Conservation (phyloP, 208 protist genomes). For the Leishmania braziliensis region DNA sequence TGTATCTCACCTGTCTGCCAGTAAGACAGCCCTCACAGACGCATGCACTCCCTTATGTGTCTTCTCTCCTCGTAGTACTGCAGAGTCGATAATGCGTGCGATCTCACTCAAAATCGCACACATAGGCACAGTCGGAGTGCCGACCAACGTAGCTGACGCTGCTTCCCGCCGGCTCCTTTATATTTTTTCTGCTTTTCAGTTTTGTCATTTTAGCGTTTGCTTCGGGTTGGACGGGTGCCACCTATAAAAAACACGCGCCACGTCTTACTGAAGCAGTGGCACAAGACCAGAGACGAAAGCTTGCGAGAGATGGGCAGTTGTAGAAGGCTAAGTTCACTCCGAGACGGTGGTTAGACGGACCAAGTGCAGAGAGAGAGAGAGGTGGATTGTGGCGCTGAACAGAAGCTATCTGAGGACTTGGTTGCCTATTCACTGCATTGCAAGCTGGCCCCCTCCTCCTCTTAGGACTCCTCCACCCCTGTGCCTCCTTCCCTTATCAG, state of each 20-base stretch:
- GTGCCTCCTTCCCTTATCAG: not conserved
- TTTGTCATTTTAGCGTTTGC: not conserved
- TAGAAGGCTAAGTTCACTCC: not conserved
- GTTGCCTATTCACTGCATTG: not conserved
- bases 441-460: not conserved
- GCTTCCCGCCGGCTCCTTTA: not conserved
- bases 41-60: not conserved
- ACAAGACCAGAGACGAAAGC: not conserved
- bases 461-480: not conserved
- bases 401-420: not conserved
- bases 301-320: not conserved
- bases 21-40: not conserved
- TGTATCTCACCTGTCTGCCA: not conserved
- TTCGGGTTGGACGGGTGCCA: not conserved
- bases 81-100: not conserved
- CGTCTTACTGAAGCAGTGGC: not conserved
- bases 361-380: not conserved
- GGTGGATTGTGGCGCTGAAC: not conserved
- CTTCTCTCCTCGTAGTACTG: not conserved
- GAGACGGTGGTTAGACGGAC: not conserved
- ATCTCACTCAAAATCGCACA: not conserved
- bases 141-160: not conserved
- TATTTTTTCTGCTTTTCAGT: not conserved
- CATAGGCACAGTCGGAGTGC: not conserved
- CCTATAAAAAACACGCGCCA: not conserved